Percentiles rank a stretch among this genome's conserved stretches.
Conservation (phyloP, 164 flowering plant genomes). For the Dillenia suffruticosa region DNA sequence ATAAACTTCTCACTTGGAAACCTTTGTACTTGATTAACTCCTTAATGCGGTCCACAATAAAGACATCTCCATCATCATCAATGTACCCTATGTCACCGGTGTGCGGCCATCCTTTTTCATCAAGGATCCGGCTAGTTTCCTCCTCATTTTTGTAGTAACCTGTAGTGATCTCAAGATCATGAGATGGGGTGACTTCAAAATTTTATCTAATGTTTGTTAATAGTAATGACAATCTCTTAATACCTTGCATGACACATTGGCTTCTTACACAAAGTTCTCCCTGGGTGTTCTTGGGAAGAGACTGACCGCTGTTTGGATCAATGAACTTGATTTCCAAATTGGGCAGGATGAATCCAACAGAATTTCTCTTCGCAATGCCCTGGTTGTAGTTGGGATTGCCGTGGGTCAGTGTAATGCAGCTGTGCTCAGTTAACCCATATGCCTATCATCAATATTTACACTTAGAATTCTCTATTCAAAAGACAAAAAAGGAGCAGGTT, state of each 20-base stretch:
- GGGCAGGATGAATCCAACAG: conserved; percentile 91
- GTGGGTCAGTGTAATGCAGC: conserved; percentile 89
- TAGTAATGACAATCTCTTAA: no score
- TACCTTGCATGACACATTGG: conserved; percentile 96
- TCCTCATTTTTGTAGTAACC: conserved; percentile 85
- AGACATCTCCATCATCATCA: conserved; percentile 91
- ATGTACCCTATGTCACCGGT: conserved; percentile 96
- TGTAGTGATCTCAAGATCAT: conserved; percentile 5
- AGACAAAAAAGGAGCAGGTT: no score
- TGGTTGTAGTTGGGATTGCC: conserved; percentile 42
- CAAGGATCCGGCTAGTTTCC: conserved; percentile 70
- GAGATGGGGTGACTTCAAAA: conserved; percentile 6
- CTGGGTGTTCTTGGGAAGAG: conserved; percentile 70
- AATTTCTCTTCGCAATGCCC: conserved; percentile 60
- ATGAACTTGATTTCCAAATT: conserved; percentile 87
- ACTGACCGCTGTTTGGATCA: conserved; percentile 70
- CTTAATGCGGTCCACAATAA: conserved; percentile 90
- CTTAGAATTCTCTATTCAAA: neutral
- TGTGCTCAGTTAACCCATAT: conserved; percentile 98
- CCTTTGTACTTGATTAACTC: conserved; percentile 97
- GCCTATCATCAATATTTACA: conserved; percentile 35
- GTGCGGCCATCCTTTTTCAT: conserved; percentile 85
- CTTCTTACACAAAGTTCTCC: conserved; percentile 96
- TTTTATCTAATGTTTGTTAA: neutral
- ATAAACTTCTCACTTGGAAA: conserved; percentile 59